Evolutionary conservation across 1,139 yeast genomes (phyloP).

Genomic region (Kodamaea derodonti): DNA sequence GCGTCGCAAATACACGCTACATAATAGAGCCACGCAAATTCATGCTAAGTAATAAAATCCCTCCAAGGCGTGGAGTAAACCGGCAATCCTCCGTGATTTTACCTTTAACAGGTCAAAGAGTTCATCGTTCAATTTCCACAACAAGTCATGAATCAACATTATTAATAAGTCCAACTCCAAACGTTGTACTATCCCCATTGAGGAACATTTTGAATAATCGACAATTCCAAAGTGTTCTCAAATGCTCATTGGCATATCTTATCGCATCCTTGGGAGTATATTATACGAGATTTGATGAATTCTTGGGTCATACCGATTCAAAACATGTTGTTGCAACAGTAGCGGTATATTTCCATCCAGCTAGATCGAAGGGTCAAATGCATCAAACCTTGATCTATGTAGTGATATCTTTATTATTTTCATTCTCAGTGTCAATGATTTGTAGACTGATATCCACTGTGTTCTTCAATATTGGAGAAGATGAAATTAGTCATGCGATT

Average conservation of each 20-base stretch:
- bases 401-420: conserved; percentile 49
- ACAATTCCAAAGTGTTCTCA: conserved; percentile 35
- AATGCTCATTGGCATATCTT: conserved; percentile 69
- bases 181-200: neutral
- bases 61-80: conserved; percentile 5
- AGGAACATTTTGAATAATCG: neutral
- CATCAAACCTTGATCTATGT: conserved; percentile 68
- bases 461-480: conserved; percentile 44
- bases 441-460: conserved; percentile 53
- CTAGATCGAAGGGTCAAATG: conserved; percentile 79
- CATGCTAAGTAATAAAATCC: neutral
- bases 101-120: conserved; percentile 39
- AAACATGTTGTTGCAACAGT: conserved; percentile 82
- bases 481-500: conserved; percentile 50
- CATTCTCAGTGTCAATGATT: conserved; percentile 51
- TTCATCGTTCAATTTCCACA: conserved; percentile 29
- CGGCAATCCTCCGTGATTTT: conserved; percentile 37
- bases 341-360: conserved; percentile 82
- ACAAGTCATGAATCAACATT: conserved; percentile 9
- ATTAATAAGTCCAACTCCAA: neutral
- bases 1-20: no score
- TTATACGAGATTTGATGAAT: conserved; percentile 48
- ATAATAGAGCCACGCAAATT: no score
- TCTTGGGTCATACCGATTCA: conserved; percentile 66
- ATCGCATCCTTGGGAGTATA: conserved; percentile 77